phyloP scores from a whole-genome alignment of 2,329 filamentous ascomycete species.

The Trichoderma breve region DNA sequence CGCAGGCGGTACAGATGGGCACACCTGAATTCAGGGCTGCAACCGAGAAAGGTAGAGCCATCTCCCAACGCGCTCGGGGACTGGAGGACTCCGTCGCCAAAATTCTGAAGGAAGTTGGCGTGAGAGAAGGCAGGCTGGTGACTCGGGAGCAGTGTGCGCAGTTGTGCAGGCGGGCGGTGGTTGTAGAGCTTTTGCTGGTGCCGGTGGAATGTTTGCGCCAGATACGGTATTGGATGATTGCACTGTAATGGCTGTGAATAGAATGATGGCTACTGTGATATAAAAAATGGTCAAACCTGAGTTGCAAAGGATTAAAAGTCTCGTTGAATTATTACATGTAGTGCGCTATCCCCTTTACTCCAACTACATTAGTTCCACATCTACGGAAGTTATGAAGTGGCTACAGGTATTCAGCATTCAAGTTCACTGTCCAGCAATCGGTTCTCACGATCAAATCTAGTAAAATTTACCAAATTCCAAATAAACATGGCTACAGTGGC shows the following conservation, averaged over 20 bases:
- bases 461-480: neutral
- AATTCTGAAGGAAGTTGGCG: neutral
- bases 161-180: neutral
- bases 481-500: neutral
- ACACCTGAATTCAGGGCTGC: neutral
- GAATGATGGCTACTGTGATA: neutral
- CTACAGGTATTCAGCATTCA: neutral
- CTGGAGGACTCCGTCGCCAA: neutral
- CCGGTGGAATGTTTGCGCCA: neutral
- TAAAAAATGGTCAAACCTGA: neutral
- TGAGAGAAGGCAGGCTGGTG: neutral
- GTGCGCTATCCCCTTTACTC: neutral
- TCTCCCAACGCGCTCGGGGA: neutral
- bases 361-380: neutral
- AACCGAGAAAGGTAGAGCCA: neutral
- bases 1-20: neutral
- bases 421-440: neutral
- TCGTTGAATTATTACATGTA: neutral
- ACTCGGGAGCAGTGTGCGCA: neutral
- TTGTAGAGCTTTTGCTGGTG: neutral
- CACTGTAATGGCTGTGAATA: neutral
- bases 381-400: neutral
- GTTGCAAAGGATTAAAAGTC: neutral
- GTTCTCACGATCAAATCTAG: neutral
- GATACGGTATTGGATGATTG: neutral